Percentiles rank a stretch among this genome's conserved stretches.
Conservation (phyloP, 2,329 filamentous ascomycete genomes). For the Ophiosphaerella korrae region DNA sequence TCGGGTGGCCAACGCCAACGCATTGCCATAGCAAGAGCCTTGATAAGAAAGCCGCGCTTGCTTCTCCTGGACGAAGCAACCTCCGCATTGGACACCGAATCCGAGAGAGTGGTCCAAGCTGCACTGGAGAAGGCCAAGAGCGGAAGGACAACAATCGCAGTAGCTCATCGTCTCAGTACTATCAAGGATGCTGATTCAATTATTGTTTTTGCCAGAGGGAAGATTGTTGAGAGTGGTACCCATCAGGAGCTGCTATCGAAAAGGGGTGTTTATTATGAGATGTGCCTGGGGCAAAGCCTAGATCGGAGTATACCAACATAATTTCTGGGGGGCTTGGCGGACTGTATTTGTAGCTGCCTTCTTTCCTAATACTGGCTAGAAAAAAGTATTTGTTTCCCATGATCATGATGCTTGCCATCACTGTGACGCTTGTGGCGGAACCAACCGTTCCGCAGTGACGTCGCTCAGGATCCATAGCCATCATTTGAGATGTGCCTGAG, state of each 20-base stretch:
- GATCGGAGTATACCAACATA: conserved; percentile 37
- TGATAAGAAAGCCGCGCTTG: conserved; percentile 89
- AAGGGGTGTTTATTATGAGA: conserved; percentile 51
- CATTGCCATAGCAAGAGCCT: conserved; percentile 87
- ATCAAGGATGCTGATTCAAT: conserved; percentile 95
- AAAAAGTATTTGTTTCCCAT: no score
- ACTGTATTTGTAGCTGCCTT: no score
- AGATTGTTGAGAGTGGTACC: conserved; percentile 79
- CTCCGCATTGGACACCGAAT: conserved; percentile 43
- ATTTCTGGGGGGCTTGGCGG: neutral
- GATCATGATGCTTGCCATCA: no score
- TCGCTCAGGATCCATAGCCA: no score
- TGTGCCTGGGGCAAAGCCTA: conserved; percentile 51
- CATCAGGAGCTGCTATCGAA: conserved; percentile 48
- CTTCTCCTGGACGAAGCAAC: conserved; percentile 55
- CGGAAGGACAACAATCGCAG: conserved; percentile 89
- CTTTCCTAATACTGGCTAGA: no score
- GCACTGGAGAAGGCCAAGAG: conserved; percentile 82
- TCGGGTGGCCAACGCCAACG: conserved; percentile 90
- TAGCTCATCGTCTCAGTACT: conserved; percentile 88
- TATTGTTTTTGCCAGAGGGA: conserved; percentile 88
- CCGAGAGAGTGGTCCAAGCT: conserved; percentile 77
- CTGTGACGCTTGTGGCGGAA: no score
- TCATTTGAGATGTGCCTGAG: no score
- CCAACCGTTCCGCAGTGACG: no score